phyloP scores from a whole-genome alignment of 352 stramenopile species.

The Phytophthora vignae region DNA sequence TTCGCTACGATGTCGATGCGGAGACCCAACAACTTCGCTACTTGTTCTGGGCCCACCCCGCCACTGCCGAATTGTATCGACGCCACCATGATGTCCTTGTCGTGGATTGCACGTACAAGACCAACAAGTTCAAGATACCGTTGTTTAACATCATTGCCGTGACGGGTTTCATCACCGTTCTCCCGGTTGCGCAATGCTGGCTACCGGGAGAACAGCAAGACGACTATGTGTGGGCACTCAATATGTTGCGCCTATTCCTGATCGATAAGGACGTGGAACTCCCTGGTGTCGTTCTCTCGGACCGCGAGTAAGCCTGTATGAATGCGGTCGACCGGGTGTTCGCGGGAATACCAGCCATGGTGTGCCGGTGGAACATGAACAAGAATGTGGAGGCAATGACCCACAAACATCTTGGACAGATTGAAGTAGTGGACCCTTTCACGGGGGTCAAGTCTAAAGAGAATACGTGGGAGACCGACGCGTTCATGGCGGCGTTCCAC shows the following conservation, averaged over 20 bases:
- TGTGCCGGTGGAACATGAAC: slow-evolving; percentile 1
- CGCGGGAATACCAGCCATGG: not conserved
- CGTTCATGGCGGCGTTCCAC: not conserved
- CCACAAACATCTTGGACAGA: slow-evolving; percentile 2
- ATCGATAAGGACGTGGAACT: slow-evolving; percentile 4
- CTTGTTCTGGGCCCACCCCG: slow-evolving; percentile 17
- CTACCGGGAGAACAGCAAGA: slow-evolving; percentile 14
- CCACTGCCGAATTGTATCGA: not conserved
- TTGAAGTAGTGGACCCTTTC: not conserved
- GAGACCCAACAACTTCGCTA: slow-evolving; percentile 12
- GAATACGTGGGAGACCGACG: slow-evolving; percentile 6
- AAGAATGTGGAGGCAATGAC: slow-evolving; percentile 6
- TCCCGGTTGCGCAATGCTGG: slow-evolving; percentile 4
- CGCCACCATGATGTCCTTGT: slow-evolving; percentile 22
- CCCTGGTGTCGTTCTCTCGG: slow-evolving; percentile 6
- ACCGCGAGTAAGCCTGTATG: not conserved
- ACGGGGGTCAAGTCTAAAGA: not conserved
- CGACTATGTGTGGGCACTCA: slow-evolving; percentile 29
- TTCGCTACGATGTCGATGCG: slow-evolving; percentile 1
- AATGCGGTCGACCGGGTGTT: not conserved
- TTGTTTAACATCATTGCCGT: slow-evolving; percentile 16
- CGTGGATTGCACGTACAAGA: slow-evolving; percentile 31
- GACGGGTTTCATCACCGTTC: slow-evolving; percentile 17
- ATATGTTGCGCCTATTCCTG: slow-evolving; percentile 17
- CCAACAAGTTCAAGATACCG: slow-evolving; percentile 22